These are phyloP conservation scores for Malassezia furfur DNA, from an alignment of 1,284 basidiomycete genomes.

Conservation along the genomic window DNA sequence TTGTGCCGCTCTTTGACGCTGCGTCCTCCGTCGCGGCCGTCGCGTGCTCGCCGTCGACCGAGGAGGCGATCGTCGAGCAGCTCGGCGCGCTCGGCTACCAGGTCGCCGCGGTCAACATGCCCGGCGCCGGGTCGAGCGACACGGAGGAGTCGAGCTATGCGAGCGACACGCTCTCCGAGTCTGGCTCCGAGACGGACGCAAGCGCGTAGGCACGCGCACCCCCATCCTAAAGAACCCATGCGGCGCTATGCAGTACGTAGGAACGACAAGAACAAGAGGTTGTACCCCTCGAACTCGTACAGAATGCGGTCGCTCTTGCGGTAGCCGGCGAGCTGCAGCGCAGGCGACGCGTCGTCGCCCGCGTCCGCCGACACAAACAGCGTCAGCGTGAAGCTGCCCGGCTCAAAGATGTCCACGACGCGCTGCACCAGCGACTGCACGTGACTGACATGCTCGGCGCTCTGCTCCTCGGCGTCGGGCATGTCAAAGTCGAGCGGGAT, in stretches of 20 bases:
- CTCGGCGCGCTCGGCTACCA: slow-evolving; percentile 65
- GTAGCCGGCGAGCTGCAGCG: slow-evolving; percentile 44
- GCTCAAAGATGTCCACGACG: slow-evolving; percentile 86
- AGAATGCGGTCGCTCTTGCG: slow-evolving; percentile 86
- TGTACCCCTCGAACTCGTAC: slow-evolving; percentile 93
- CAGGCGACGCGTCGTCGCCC: slow-evolving; percentile 47
- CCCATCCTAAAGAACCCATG: no score
- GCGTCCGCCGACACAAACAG: slow-evolving; percentile 66
- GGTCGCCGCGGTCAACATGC: slow-evolving; percentile 62
- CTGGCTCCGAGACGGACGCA: not conserved
- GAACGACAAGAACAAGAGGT: slow-evolving; percentile 60
- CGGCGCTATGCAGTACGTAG: no score
- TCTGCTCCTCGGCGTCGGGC: not conserved
- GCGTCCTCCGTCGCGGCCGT: slow-evolving; percentile 68
- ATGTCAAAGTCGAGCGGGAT: slow-evolving; percentile 59
- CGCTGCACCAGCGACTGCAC: slow-evolving; percentile 72
- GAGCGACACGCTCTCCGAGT: not conserved
- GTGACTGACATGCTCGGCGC: not conserved
- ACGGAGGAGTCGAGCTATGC: not conserved
- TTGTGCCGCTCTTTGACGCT: slow-evolving; percentile 77
- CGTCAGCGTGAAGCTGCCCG: slow-evolving; percentile 75
- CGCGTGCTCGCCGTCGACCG: slow-evolving; percentile 71
- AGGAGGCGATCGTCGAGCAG: slow-evolving; percentile 61
- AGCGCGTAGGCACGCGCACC: no score
- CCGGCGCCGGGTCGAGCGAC: slow-evolving; percentile 18